Base-by-base conservation (phyloP, 176 grass and related monocot species). In the Zizania latifolia region DNA sequence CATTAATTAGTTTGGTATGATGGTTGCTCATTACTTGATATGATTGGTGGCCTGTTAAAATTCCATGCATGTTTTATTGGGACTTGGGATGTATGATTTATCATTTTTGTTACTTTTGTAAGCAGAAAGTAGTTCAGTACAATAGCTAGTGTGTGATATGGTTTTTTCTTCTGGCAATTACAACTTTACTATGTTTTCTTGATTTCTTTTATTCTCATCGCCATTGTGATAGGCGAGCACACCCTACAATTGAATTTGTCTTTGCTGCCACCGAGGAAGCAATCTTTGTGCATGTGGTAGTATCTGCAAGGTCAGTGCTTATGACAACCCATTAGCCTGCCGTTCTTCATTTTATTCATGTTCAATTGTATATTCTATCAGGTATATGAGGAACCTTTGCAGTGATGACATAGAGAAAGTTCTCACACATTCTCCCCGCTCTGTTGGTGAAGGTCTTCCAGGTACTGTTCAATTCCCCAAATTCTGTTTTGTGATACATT, bases 231-330 rank as follows among this genome's bases (percentile, higher is more conserved):
- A 99, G 95, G 82, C 82, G 89, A 84, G 81, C 89, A 48, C 91
- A 92, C 68, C 91, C 86, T 60, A 90, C 89, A 69, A 71, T 99
- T 48, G 95, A 99, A 81, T 99, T 99, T 86, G 68, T 87, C 72
- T 99, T 99, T 80, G 70, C 95, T 76, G 95, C 95, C 63, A 99
- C 91, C 0, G 95, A 99, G 56, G 95, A 99, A 84, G 89, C 95
- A 77, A 80, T 99, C 57, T 99, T 94, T 84, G 95, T 94, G 50
- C 95, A 99, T 9, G 95, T 81, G 58, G 44, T 99, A 55, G 71
- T 99, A 78, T 99, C 95, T 71, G 89, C 95, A 40, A 99, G 88
- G 95, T 99, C 31, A 84, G 77, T 84, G 58, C 33, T 45, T 71
- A 50, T 76, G 40, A 10, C 1, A 27, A 21, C n/a, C 44, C 36